Conservation (phyloP, 441 rosid genomes). For the Aleurites moluccanus region DNA sequence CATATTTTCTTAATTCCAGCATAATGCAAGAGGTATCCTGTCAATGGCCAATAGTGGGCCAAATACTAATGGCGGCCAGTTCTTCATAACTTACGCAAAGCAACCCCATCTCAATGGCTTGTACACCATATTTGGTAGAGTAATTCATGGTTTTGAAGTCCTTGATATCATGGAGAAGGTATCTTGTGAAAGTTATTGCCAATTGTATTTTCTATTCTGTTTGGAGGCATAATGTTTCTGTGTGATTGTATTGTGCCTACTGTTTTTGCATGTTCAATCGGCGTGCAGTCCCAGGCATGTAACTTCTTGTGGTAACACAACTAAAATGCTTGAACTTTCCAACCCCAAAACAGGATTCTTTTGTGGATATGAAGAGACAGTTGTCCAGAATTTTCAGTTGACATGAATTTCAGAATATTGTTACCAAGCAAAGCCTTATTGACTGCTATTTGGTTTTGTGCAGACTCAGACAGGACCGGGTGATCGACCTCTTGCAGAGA, state of each 20-base stretch:
- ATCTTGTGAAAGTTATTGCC: constrained; percentile 4
- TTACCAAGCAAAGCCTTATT: background rate
- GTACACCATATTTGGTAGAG: constrained; percentile 89
- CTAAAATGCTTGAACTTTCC: background rate
- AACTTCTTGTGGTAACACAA: background rate
- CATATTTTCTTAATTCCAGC: constrained; percentile 42
- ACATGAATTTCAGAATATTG: background rate
- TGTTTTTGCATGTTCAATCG: background rate
- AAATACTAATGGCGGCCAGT: constrained; percentile 98
- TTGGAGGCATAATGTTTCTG: background rate
- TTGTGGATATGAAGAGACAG: background rate
- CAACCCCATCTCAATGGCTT: constrained; percentile 96
- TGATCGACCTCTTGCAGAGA: constrained; percentile 94
- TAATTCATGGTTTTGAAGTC: constrained; percentile 97
- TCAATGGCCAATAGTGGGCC: constrained; percentile 99
- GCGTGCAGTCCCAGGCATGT: too few relatives aligned
- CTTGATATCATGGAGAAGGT: constrained; percentile 99
- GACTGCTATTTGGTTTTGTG: constrained; percentile 18
- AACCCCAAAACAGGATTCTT: background rate
- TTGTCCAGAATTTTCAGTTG: background rate
- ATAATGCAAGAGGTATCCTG: constrained; percentile 89
- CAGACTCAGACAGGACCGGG: constrained; percentile 94
- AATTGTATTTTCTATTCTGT: background rate
- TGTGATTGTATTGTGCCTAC: background rate
- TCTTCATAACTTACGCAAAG: constrained; percentile 78